Percentiles rank a stretch among this genome's conserved stretches.
These are phyloP conservation scores for Nymphaea colorata DNA, from an alignment of 164 flowering plant genomes.

Conservation along the genomic window DNA sequence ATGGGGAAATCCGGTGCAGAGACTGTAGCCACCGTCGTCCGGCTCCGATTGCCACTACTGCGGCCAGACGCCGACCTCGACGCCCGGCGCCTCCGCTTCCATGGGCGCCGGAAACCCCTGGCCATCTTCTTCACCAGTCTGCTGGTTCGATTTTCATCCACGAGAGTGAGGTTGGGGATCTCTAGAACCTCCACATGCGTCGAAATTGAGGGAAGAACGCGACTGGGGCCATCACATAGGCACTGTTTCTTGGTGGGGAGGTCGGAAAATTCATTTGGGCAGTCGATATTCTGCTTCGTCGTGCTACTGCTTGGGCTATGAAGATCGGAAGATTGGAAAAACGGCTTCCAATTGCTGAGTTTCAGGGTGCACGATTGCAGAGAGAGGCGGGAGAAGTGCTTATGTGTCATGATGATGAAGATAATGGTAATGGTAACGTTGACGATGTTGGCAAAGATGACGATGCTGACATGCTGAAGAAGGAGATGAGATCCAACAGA, in stretches of 20 bases:
- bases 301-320: constrained; percentile 16
- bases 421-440: too few species aligned
- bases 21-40: constrained; percentile 14
- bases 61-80: constrained; percentile 79
- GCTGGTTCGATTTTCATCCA: constrained; percentile 40
- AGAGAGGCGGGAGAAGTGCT: constrained; percentile 20
- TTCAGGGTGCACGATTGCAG: constrained; percentile 66
- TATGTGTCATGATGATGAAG: neutral
- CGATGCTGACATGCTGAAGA: neutral
- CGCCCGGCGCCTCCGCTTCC: constrained; percentile 45
- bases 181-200: constrained; percentile 33
- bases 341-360: constrained; percentile 75
- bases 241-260: constrained; percentile 47
- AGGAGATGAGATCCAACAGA: neutral
- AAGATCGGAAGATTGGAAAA: constrained; percentile 26
- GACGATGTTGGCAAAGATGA: neutral
- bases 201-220: constrained; percentile 10
- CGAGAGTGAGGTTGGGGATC: constrained; percentile 46
- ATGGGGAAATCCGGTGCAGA: constrained; percentile 60
- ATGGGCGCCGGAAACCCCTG: constrained; percentile 39
- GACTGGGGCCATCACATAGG: constrained; percentile 51
- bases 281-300: neutral
- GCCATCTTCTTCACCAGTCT: constrained; percentile 16
- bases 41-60: constrained; percentile 58
- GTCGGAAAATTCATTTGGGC: constrained; percentile 13